Evolutionary conservation across 2,329 filamentous ascomycete genomes (phyloP), one percentile per base, ranked within the genome.

Genomic region (Xylariaceae sp.): DNA sequence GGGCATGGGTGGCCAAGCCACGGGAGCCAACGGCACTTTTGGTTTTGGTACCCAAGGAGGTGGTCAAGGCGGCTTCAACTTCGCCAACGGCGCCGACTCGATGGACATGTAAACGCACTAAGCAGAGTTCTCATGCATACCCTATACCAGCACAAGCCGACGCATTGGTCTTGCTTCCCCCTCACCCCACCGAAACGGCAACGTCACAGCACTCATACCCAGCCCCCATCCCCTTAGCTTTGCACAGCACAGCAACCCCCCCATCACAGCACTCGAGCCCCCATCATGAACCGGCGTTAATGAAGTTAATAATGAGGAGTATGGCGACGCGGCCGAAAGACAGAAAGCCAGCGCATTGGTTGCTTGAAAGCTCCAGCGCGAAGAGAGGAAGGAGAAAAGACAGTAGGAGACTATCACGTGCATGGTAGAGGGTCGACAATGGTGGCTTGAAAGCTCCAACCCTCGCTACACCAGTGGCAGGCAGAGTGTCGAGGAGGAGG

Each of bases 51-150:
- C 54, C 11, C 49, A 56, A 31, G 52, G 48, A 11, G 39, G 33
- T 6, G 18, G 44, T 71, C 85, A 89, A 66, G 82, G 86, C 66
- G 74, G 72, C 67, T 99, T 97, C 83, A 96, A 89, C 82, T 99
- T 99, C 69, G 89, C 89, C 69, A 90, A 83, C 65, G 78, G 78
- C 49, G 75, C 74, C 55, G 80, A 83, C 64, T 80, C 79, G 19
- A 84, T 84, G 81, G 81, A 84, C 63, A 84, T 84, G 81, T 84
- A 80, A 73, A 41, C 19, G 38, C 27, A 35, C 22, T 27, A 27
- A 27, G 22, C 22, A 27, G 4, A 27, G 22, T 27, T 27, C 22
- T 27, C 4, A 27, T 27, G 22, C 22, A 27, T 27, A 27, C 7
- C 22, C 22, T 27, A 27, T 7, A 4, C 22, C 22, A 27, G 4